Base-by-base conservation (phyloP, 2,329 filamentous ascomycete species). In the Colletotrichum cordylinicola region DNA sequence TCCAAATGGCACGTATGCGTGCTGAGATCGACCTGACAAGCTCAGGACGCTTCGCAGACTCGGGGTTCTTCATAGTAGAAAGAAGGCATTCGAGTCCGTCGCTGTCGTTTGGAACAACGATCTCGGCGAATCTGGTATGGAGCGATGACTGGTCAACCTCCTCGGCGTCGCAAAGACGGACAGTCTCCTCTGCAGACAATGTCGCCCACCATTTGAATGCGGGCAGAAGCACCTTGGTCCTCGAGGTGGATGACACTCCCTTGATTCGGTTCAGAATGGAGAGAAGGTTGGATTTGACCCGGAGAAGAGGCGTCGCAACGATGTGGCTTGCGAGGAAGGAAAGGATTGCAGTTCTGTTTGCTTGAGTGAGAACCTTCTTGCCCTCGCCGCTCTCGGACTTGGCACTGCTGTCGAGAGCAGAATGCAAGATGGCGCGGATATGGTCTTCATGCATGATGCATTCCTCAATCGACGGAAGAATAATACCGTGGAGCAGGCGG, bases 391-490 rank as follows among this genome's bases (percentile, higher is more conserved):
- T 85, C 61, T 85, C 85, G 9, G 48, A 52, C 24, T 84, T 82
- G 21, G 82, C 80, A 27, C 83, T 79, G 56, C 91, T 90, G 78
- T 93, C 91, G 13, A 97, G 82, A 0, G 89, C 85, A 37, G 87
- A 88, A 75, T 91, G 88, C 7, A 98, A 83, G 4, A 93, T 89
- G 24, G 91, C 90, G 31, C 90, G 86, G 60, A 98, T 88, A 76
- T 97, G 93, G 33, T 90, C 91, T 6, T 91, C 87, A 81, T 98
- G 96, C 78, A 98, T 91, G 5, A 96, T 89, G 80, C 94, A 98
- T 84, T 98, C 97, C 84, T 98, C 96, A 12, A 98, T 85, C 3
- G 90, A 91, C 1, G 95, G 95, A 24, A 95, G 83, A n/a, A 98
- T 85, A 48, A 94, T 88, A 24, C 91, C 88, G 24, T 91, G 89